Conservation (phyloP, 2,329 filamentous ascomycete species). For the Ophiostoma populinum region DNA sequence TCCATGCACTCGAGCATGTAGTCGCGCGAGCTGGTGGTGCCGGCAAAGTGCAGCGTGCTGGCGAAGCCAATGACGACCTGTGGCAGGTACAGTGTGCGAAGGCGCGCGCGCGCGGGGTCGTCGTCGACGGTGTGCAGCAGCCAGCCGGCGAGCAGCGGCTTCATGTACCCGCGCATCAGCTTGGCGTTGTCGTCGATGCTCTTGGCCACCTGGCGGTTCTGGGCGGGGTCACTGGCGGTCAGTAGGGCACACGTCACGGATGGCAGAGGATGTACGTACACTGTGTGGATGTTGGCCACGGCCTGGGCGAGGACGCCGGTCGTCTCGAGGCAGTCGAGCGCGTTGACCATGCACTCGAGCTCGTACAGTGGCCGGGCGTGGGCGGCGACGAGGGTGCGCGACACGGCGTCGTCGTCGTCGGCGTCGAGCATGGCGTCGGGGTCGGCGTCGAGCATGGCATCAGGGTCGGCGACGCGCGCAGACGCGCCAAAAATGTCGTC, state of each 20-base stretch:
- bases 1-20: conserved; percentile 76
- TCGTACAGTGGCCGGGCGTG: conserved; percentile 49
- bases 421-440: conserved; percentile 18
- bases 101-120: conserved; percentile 39
- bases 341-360: conserved; percentile 48
- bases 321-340: conserved; percentile 50
- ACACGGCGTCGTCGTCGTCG: conserved; percentile 10
- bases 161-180: conserved; percentile 36
- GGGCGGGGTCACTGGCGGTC: conserved; percentile 18
- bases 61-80: conserved; percentile 75
- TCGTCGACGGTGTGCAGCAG: conserved; percentile 39
- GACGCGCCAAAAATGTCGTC: conserved; percentile 16
- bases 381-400: conserved; percentile 20
- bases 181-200: conserved; percentile 37
- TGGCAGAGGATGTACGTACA: conserved; percentile 21
- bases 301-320: conserved; percentile 40
- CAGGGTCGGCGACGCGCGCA: too few species aligned
- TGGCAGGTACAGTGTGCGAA: conserved; percentile 68
- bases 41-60: conserved; percentile 62
- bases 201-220: conserved; percentile 32
- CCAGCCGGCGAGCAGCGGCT: conserved; percentile 48
- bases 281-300: conserved; percentile 30
- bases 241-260: too few species aligned
- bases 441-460: conserved; percentile 6
- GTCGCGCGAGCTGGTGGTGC: conserved; percentile 56